Evolutionary conservation across 73 alveolate species (phyloP).

Genomic region (Stentor coeruleus): DNA sequence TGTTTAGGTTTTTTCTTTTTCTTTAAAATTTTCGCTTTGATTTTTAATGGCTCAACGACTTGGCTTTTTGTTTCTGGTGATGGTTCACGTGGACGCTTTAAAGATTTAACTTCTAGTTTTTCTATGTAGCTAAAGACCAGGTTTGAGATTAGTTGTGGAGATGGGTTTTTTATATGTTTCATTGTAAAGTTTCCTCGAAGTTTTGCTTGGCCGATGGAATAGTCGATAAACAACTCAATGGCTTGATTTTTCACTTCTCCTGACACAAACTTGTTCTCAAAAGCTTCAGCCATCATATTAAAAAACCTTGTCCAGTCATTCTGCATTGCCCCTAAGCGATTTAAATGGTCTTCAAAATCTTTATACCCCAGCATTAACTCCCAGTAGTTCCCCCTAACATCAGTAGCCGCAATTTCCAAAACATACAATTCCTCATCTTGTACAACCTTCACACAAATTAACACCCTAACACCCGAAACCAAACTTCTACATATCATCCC

Average conservation of each 20-base stretch:
- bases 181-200: not conserved
- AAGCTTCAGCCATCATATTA: not conserved
- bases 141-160: not conserved
- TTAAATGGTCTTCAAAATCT: not conserved
- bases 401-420: conserved; percentile 20
- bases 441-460: not conserved
- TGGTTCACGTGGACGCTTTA: conserved; percentile 1
- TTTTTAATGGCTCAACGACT: not conserved
- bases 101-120: not conserved
- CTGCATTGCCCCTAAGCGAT: not conserved
- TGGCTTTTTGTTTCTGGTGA: conserved; percentile 4
- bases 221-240: not conserved
- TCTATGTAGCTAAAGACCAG: conserved; percentile 1
- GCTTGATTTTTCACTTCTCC: not conserved
- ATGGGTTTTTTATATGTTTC: not conserved
- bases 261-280: not conserved
- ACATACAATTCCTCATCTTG: not conserved
- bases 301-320: not conserved
- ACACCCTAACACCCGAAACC: not conserved
- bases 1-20: not conserved
- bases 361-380: not conserved
- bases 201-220: conserved; percentile 8
- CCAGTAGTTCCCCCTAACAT: conserved; percentile 21
- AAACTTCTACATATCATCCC: not conserved
- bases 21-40: not conserved